A percentile compares a stretch with the other conserved stretches of the same genome.
These are phyloP conservation scores for Gaeumannomyces sp. DNA, from an alignment of 2,329 filamentous ascomycete species.

Conservation along the genomic window DNA sequence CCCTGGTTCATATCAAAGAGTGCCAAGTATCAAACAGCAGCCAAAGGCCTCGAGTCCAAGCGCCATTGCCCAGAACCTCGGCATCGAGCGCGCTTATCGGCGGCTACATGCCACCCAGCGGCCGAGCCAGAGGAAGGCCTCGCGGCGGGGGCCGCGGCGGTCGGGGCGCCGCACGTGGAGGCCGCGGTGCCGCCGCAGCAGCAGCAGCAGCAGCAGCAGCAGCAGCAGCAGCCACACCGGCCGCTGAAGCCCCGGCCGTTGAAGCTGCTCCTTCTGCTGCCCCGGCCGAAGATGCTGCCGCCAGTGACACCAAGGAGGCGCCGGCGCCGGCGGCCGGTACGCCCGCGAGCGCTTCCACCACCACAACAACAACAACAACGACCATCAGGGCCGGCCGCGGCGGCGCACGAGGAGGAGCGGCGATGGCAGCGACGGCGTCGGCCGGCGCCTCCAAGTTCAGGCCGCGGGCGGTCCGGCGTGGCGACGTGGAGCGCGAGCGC, in stretches of 20 bases:
- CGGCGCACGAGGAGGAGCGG: not conserved
- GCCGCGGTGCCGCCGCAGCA: constrained; percentile 11
- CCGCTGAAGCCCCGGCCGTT: constrained; percentile 6
- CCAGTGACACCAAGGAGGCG: not conserved
- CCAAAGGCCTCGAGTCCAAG: not conserved
- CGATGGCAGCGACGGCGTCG: not conserved
- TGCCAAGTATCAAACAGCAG: not conserved
- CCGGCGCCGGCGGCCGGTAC: not conserved
- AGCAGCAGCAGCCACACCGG: not conserved
- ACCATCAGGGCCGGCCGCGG: constrained; percentile 5
- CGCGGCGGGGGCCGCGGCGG: constrained; percentile 13
- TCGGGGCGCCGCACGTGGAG: constrained; percentile 9
- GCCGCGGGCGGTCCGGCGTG: constrained; percentile 27
- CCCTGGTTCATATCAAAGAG: not conserved
- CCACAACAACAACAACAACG: not conserved
- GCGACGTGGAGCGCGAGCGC: constrained; percentile 29
- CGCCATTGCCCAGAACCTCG: not conserved
- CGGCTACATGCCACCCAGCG: constrained; percentile 7
- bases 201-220: constrained; percentile 1
- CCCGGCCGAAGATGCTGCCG: constrained; percentile 5
- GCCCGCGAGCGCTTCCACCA: not conserved
- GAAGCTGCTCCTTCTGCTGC: constrained; percentile 1
- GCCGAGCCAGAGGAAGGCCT: constrained; percentile 7
- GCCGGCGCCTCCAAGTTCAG: constrained; percentile 22
- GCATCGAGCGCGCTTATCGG: not conserved